Evolutionary conservation across 371 early-diverging fungal genomes (phyloP), one percentile per base, ranked within the genome.

Genomic region (Capillidium rhysosporum): DNA sequence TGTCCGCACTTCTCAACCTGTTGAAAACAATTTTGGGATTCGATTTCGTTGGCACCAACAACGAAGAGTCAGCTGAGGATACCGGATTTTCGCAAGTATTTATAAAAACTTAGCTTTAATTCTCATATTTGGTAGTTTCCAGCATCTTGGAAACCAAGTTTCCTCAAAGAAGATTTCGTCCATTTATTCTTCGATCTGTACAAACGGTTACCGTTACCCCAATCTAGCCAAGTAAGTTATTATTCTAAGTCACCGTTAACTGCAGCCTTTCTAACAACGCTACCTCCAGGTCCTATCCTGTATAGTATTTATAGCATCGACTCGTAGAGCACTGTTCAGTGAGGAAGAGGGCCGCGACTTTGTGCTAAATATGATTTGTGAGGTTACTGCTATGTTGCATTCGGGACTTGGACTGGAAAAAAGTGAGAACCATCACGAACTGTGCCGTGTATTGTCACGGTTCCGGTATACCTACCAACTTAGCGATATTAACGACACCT

Each of bases 201-300:
- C 23, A 28, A 34, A n/a, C 28, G 34, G 20, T 7, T 51, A 20
- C n/a, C 34, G 3, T 4, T 28, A 23, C 51, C 51, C 29, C 38
- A 34, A 51, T 51, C 51, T 8, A 20, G 28, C 24, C 23, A 47
- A 29, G 48, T 47, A 47, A 23, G 5, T 14, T 29, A 43, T 23
- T 23, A 29, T 5, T 3, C 48, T 47, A 23, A 4, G 12, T 34
- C 12, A 34, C 23, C 28, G 26, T 47, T 14, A 10, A 29, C 48
- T 12, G 48, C 23, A 12, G 56, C 57, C 20, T 23, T 58, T n/a
- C n/a, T n/a, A n/a, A n/a, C n/a, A n/a, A n/a, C n/a, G n/a, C n/a
- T n/a, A n/a, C n/a, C n/a, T n/a, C n/a, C n/a, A 81, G 71, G 80
- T 81, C 12, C 70, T 91, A 74, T 91, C 90, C 54, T 82, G 85